Percentiles rank a stretch among this genome's conserved stretches.
phyloP scores from a whole-genome alignment of 2,329 filamentous ascomycete species.

The Claviceps sp. region DNA sequence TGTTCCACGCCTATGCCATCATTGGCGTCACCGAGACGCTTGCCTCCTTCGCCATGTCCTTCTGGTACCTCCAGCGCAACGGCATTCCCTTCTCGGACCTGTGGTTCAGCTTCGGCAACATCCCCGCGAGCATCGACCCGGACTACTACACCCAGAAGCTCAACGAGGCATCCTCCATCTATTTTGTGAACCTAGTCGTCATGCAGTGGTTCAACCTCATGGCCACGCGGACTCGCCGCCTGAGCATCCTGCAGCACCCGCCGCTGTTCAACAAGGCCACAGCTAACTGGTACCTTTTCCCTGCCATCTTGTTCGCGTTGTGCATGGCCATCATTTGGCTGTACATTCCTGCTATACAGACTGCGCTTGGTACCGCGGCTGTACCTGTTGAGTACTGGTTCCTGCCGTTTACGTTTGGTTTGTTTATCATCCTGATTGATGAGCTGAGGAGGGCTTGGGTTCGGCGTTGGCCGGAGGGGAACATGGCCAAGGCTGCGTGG shows the following conservation, averaged over 20 bases:
- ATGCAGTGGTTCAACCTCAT: slow-evolving; percentile 74
- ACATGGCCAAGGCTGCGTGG: slow-evolving; percentile 49
- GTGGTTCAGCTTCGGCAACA: slow-evolving; percentile 54
- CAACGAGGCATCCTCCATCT: slow-evolving; percentile 57
- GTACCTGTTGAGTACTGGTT: slow-evolving; percentile 68
- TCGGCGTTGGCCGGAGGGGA: slow-evolving; percentile 42
- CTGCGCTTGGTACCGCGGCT: slow-evolving; percentile 42
- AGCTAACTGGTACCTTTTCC: slow-evolving; percentile 56
- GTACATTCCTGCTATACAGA: slow-evolving; percentile 54
- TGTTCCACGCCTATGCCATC: slow-evolving; percentile 60
- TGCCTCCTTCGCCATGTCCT: slow-evolving; percentile 50
- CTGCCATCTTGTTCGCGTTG: slow-evolving; percentile 55
- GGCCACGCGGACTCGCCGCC: slow-evolving; percentile 49
- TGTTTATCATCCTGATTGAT: slow-evolving; percentile 44
- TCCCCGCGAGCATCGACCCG: slow-evolving; percentile 35
- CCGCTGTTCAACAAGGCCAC: slow-evolving; percentile 51
- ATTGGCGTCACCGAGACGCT: slow-evolving; percentile 51
- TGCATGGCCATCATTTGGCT: slow-evolving; percentile 56
- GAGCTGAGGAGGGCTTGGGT: slow-evolving; percentile 52
- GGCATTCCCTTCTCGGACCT: slow-evolving; percentile 51
- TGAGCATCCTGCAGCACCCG: slow-evolving; percentile 60
- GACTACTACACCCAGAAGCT: slow-evolving; percentile 42
- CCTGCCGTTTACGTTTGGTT: slow-evolving; percentile 58
- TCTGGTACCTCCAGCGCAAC: slow-evolving; percentile 48
- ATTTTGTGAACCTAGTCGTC: slow-evolving; percentile 69